Evolutionary conservation across 495 filamentous ascomycete species (phyloP).

Genomic region (Tuber umbilicatum): DNA sequence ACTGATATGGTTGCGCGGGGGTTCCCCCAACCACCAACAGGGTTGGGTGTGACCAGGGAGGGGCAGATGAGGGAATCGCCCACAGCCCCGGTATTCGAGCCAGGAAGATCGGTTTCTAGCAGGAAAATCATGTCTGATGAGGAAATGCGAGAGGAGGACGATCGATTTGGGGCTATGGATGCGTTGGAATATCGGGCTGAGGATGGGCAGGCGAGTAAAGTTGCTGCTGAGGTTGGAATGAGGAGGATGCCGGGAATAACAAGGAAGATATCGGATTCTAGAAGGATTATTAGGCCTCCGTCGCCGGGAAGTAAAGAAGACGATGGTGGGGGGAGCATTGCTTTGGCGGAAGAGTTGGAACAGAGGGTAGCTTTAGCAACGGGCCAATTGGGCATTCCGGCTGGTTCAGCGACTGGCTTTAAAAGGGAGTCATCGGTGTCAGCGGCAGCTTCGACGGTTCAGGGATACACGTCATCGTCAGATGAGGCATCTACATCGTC

Average conservation of each 20-base stretch:
- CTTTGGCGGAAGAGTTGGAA: conserved; percentile 33
- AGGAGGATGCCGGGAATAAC: conserved; percentile 37
- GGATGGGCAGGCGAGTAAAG: conserved; percentile 30
- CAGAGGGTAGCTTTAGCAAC: conserved; percentile 30
- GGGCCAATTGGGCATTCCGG: conserved; percentile 29
- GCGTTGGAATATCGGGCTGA: conserved; percentile 30
- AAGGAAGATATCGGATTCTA: conserved; percentile 40
- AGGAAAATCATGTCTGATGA: conserved; percentile 36
- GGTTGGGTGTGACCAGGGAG: conserved; percentile 31
- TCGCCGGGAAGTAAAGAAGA: conserved; percentile 30
- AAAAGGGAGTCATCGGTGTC: conserved; percentile 36
- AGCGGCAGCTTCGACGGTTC: conserved; percentile 33
- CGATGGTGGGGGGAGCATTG: conserved; percentile 19
- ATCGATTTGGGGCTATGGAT: conserved; percentile 28
- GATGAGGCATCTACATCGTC: conserved; percentile 40
- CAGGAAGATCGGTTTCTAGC: conserved; percentile 33
- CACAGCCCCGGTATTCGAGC: conserved; percentile 24
- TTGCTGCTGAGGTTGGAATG: conserved; percentile 40
- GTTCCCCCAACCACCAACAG: conserved; percentile 35
- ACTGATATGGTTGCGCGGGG: conserved; percentile 36
- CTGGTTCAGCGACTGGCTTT: conserved; percentile 16
- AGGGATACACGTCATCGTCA: conserved; percentile 40
- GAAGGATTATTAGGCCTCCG: conserved; percentile 32
- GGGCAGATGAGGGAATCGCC: conserved; percentile 38
- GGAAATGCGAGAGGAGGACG: conserved; percentile 37